Evolutionary conservation across 2,329 filamentous ascomycete genomes (phyloP).

Genomic region (Aspergillus sp.): DNA sequence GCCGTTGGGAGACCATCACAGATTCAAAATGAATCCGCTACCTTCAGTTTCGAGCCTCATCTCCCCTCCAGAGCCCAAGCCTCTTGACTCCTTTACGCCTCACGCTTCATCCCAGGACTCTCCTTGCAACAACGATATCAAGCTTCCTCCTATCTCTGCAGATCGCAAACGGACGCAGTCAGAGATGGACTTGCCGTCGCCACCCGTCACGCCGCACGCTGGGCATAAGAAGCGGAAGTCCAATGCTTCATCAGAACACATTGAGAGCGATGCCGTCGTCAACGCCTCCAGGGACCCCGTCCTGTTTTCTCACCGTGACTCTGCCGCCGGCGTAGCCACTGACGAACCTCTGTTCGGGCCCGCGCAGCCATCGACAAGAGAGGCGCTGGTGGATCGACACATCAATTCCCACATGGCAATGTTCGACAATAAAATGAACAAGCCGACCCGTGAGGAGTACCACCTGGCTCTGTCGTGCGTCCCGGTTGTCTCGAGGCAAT

Average conservation of each 20-base stretch:
- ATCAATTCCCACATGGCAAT: constrained; percentile 34
- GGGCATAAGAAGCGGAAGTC: constrained; percentile 31
- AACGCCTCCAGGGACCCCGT: constrained; percentile 30
- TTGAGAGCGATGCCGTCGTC: constrained; percentile 20
- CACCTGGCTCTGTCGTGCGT: constrained; percentile 35
- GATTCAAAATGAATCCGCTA: constrained; percentile 32
- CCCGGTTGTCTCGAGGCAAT: constrained; percentile 32
- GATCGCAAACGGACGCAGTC: constrained; percentile 34
- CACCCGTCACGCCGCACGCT: constrained; percentile 37
- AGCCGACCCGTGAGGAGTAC: constrained; percentile 37
- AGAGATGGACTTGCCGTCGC: constrained; percentile 37
- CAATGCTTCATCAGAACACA: constrained; percentile 22
- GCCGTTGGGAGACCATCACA: constrained; percentile 13
- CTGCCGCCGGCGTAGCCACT: constrained; percentile 20
- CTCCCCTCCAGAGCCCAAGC: constrained; percentile 41
- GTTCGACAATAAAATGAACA: constrained; percentile 33
- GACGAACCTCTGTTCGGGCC: constrained; percentile 35
- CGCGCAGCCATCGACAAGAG: constrained; percentile 22
- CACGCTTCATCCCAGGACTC: constrained; percentile 20
- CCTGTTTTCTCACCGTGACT: constrained; percentile 33
- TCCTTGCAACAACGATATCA: constrained; percentile 22
- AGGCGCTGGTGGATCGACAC: constrained; percentile 34
- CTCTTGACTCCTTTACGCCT: constrained; percentile 39
- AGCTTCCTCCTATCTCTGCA: constrained; percentile 32
- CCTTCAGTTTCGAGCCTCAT: constrained; percentile 37